These are phyloP conservation scores for Babesia sp. DNA, from an alignment of 169 alveolate species.

Conservation along the genomic window DNA sequence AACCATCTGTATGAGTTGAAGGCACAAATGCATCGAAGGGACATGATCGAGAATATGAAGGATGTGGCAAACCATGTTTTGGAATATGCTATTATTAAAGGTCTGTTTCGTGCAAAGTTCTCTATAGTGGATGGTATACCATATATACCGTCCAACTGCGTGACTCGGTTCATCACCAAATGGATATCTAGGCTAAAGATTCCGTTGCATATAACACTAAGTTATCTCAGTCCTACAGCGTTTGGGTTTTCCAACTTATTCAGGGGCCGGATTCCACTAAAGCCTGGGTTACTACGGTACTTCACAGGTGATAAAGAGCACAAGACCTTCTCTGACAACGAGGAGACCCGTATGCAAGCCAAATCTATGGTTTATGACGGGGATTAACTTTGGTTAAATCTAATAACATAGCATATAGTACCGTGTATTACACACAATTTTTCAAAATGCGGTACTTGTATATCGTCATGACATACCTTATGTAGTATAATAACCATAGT, in stretches of 20 bases:
- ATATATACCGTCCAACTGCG: conserved; percentile 19
- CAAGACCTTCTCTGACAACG: conserved; percentile 13
- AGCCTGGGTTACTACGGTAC: conserved; percentile 23
- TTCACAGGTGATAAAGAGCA: conserved; percentile 26
- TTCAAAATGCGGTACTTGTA: too few species aligned
- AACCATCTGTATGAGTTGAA: conserved; percentile 10
- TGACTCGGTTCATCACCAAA: conserved; percentile 19
- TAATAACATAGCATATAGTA: too few species aligned
- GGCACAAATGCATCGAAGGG: conserved; percentile 33
- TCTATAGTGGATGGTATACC: conserved; percentile 52
- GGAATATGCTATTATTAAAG: conserved; percentile 41
- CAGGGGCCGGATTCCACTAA: conserved; percentile 39
- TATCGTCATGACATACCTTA: too few species aligned
- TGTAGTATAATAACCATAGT: too few species aligned
- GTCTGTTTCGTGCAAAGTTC: conserved; percentile 35
- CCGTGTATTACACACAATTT: too few species aligned
- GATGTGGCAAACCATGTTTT: conserved; percentile 44
- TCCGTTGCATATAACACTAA: conserved; percentile 40
- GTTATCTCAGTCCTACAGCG: conserved; percentile 58
- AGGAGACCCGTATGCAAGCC: conserved; percentile 3
- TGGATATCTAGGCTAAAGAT: conserved; percentile 16
- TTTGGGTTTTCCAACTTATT: conserved; percentile 61
- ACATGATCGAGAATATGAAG: conserved; percentile 33
- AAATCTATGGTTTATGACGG: conserved; percentile 17
- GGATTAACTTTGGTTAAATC: too few species aligned